These are phyloP conservation scores for Corylus avellana DNA, from an alignment of 306 rosid species.

Conservation along the genomic window DNA sequence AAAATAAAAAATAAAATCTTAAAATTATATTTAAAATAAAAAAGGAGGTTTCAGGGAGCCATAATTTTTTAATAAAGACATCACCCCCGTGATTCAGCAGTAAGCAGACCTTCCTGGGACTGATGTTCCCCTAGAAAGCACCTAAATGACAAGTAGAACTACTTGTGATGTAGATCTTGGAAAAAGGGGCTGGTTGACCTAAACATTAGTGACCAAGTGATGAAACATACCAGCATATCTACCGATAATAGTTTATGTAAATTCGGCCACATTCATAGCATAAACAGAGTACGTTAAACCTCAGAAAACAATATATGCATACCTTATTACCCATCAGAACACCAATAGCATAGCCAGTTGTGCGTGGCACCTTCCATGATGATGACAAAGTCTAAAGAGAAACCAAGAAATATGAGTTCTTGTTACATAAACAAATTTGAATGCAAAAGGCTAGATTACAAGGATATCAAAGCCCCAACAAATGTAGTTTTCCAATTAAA, in stretches of 20 bases:
- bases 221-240: slow-evolving; percentile 11
- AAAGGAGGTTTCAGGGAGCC: too few relatives aligned
- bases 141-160: slow-evolving; percentile 12
- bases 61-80: neutral
- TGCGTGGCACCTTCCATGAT: slow-evolving; percentile 61
- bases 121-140: slow-evolving; percentile 2
- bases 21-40: too few relatives aligned
- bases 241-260: slow-evolving; percentile 2
- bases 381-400: slow-evolving; percentile 69
- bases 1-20: too few relatives aligned
- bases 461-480: neutral
- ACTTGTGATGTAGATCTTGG: slow-evolving; percentile 1
- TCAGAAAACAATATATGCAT: slow-evolving; percentile 21
- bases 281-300: slow-evolving; percentile 13
- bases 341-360: slow-evolving; percentile 70
- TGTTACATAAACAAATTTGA: slow-evolving; percentile 7
- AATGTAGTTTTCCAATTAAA: neutral
- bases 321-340: slow-evolving; percentile 82
- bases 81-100: neutral
- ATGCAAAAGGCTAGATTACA: slow-evolving; percentile 7
- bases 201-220: slow-evolving; percentile 21
- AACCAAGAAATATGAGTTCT: slow-evolving; percentile 22
- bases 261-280: slow-evolving; percentile 7
- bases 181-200: slow-evolving; percentile 7
- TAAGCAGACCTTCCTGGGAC: neutral